Conservation (phyloP, 345 rosid species). For the Physaria fendleri region DNA sequence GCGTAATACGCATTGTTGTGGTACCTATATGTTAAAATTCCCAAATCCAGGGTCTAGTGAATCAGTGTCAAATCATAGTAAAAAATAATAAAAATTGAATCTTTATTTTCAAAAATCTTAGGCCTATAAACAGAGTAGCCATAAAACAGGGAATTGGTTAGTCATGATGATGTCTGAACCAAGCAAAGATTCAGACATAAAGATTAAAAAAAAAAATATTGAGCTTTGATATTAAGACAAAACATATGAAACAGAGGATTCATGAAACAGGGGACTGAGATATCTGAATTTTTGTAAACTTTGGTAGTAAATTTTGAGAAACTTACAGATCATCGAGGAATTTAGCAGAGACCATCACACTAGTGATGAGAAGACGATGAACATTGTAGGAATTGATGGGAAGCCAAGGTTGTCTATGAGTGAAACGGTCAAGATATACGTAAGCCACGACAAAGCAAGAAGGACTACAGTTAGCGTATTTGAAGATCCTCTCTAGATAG, state of each 20-base stretch:
- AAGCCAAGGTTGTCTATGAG: conserved; percentile 60
- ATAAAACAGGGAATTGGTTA: neutral
- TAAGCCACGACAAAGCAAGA: conserved; percentile 82
- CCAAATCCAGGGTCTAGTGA: conserved; percentile 18
- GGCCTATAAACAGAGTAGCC: neutral
- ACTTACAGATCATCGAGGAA: conserved; percentile 94
- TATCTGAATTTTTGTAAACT: too few species aligned
- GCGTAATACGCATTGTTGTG: conserved; percentile 91
- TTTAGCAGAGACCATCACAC: conserved; percentile 81
- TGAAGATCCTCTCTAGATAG: conserved; percentile 73
- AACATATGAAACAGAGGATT: too few species aligned
- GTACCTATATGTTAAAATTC: conserved; percentile 22
- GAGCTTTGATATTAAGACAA: too few species aligned
- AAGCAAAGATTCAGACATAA: neutral
- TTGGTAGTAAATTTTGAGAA: too few species aligned
- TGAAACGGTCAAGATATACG: conserved; percentile 78
- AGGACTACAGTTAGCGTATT: conserved; percentile 88
- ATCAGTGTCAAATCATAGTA: neutral
- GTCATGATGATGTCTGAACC: neutral
- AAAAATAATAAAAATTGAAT: neutral
- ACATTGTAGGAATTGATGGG: conserved; percentile 85
- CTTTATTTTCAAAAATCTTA: neutral
- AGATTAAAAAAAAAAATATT: neutral
- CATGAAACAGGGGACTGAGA: too few species aligned
- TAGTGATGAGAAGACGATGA: conserved; percentile 81